Evolutionary conservation across 352 stramenopile species (phyloP).

Genomic region (Phytophthora colocasiae): DNA sequence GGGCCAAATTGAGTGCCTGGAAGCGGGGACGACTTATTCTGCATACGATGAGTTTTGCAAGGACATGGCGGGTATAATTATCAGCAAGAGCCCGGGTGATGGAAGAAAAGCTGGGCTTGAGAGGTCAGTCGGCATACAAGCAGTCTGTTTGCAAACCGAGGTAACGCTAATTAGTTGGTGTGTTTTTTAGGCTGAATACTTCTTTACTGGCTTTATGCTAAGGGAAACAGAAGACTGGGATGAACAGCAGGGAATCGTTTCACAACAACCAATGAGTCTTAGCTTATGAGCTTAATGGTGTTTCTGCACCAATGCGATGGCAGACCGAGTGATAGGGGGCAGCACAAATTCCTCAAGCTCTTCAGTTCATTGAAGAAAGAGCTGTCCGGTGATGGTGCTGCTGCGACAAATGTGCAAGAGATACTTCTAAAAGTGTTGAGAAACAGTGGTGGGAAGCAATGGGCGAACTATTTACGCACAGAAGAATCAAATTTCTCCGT

Average conservation of each 20-base stretch:
- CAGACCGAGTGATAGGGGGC: background rate
- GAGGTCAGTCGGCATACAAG: slow-evolving; percentile 1
- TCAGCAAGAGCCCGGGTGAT: background rate
- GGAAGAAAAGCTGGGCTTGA: background rate
- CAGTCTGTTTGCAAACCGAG: background rate
- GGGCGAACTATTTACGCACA: background rate
- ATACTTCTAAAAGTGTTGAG: background rate
- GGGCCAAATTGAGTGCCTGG: slow-evolving; percentile 1
- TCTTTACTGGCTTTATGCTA: background rate
- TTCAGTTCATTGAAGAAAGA: background rate
- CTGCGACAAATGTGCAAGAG: background rate
- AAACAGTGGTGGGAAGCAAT: background rate
- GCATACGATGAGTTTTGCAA: background rate
- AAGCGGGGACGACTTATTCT: background rate
- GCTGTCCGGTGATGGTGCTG: background rate
- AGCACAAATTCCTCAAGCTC: background rate
- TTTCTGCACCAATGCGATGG: background rate
- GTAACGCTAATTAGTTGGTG: background rate
- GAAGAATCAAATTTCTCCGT: no score
- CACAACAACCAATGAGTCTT: background rate
- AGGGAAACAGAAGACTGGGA: background rate
- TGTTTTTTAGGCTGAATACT: background rate
- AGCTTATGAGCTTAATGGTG: background rate
- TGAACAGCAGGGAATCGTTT: background rate
- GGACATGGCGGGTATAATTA: background rate